Evolutionary conservation across 164 flowering plant species (phyloP).

Genomic region (Stephania japonica): DNA sequence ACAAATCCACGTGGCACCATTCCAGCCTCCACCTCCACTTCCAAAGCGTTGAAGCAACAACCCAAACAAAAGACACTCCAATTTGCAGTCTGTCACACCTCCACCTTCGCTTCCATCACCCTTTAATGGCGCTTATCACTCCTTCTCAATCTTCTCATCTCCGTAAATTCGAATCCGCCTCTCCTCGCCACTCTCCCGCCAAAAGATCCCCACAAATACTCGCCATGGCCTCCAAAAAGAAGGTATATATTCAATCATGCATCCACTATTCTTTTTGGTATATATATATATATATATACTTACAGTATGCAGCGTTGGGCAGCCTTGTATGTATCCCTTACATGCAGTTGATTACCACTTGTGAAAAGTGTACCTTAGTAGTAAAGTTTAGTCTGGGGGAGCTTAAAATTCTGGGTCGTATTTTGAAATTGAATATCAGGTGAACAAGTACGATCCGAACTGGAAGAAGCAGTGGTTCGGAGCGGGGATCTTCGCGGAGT

Average conservation of each 20-base stretch:
- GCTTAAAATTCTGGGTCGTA: neutral
- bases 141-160: conserved; percentile 28
- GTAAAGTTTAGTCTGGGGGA: no score
- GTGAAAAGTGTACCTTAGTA: no score
- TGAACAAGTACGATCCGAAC: conserved; percentile 57
- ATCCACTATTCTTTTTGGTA: no score
- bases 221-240: conserved; percentile 53
- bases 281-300: neutral
- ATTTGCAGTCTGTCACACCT: no score
- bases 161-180: conserved; percentile 4
- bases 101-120: conserved; percentile 3
- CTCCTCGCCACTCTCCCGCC: conserved; percentile 20
- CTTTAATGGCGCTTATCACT: conserved; percentile 38
- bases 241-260: no score
- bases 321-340: no score
- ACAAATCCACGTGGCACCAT: conserved; percentile 21
- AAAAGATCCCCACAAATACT: conserved; percentile 28
- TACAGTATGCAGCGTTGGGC: no score
- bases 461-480: conserved; percentile 94
- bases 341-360: no score
- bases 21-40: neutral
- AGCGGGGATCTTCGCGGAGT: conserved; percentile 76
- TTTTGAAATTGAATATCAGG: conserved; percentile 31
- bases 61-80: neutral
- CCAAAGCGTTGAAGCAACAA: neutral